Conservation (phyloP, 306 rosid genomes). For the Comarum palustre region DNA sequence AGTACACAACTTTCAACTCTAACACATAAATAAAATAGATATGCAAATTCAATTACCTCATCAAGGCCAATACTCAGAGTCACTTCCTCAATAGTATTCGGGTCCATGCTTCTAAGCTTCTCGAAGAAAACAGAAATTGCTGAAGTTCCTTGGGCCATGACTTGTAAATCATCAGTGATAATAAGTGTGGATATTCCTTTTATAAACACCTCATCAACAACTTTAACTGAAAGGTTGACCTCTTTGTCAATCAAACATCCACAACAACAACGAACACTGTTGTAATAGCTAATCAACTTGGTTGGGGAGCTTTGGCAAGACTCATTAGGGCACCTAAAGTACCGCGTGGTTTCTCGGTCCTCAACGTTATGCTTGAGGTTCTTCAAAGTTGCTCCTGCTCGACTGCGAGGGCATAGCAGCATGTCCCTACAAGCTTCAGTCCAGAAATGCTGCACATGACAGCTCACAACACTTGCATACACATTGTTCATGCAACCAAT, state of each 20-base stretch:
- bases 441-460: not conserved
- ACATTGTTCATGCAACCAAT: conserved; percentile 23
- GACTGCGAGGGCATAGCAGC: conserved; percentile 13
- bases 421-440: not conserved
- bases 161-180: conserved; percentile 19
- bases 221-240: not conserved
- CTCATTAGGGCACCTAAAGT: not conserved
- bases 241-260: not conserved
- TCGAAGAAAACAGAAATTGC: not conserved
- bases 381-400: not conserved
- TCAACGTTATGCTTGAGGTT: conserved; percentile 7
- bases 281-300: not conserved
- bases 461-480: not conserved
- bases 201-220: not conserved
- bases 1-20: not conserved
- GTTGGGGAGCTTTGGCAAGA: not conserved
- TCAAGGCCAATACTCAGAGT: not conserved
- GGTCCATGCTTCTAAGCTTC: not conserved
- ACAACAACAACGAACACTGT: not conserved
- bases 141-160: not conserved
- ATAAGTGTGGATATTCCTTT: not conserved
- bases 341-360: not conserved
- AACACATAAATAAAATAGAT: not conserved
- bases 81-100: not conserved
- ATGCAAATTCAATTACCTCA: conserved; percentile 4